Percentiles rank a stretch among this genome's conserved stretches.
Conservation (phyloP, 2,329 filamentous ascomycete species). For the Pseudogymnoascus sp. region DNA sequence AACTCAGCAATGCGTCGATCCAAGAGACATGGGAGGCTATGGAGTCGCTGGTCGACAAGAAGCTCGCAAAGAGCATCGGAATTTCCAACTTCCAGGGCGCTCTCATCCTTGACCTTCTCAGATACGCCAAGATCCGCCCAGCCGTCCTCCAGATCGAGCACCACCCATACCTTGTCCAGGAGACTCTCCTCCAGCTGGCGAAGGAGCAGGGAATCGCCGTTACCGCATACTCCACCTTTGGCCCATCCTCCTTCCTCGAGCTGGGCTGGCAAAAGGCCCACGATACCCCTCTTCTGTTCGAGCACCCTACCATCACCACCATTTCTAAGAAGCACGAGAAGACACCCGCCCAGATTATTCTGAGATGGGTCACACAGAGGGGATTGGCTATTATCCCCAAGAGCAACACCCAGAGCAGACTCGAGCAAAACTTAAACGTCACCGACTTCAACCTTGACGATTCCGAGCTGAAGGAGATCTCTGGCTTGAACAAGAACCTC, state of each 20-base stretch:
- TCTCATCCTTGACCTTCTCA: constrained; percentile 69
- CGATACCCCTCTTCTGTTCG: constrained; percentile 59
- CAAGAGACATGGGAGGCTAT: constrained; percentile 78
- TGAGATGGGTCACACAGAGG: constrained; percentile 82
- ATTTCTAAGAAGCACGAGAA: constrained; percentile 64
- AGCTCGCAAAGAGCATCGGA: constrained; percentile 65
- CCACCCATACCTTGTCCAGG: constrained; percentile 79
- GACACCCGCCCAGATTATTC: constrained; percentile 69
- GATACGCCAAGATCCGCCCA: constrained; percentile 65
- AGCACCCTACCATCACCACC: constrained; percentile 54
- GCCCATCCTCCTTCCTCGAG: constrained; percentile 70
- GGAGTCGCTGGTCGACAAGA: constrained; percentile 63
- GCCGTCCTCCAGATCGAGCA: constrained; percentile 82
- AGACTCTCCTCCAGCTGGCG: constrained; percentile 60
- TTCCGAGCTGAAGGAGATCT: constrained; percentile 60
- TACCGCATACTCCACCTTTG: constrained; percentile 79
- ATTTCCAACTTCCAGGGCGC: constrained; percentile 76
- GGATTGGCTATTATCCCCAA: constrained; percentile 77
- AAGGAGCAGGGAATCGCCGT: constrained; percentile 62
- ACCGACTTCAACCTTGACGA: constrained; percentile 56
- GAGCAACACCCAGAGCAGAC: constrained; percentile 48
- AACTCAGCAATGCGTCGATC: constrained; percentile 60
- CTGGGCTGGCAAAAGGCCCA: constrained; percentile 62
- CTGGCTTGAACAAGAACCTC: constrained; percentile 53
- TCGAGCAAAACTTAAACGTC: constrained; percentile 60